Evolutionary conservation across 2,329 filamentous ascomycete genomes (phyloP).

Genomic region (Verticillium alfalfae): DNA sequence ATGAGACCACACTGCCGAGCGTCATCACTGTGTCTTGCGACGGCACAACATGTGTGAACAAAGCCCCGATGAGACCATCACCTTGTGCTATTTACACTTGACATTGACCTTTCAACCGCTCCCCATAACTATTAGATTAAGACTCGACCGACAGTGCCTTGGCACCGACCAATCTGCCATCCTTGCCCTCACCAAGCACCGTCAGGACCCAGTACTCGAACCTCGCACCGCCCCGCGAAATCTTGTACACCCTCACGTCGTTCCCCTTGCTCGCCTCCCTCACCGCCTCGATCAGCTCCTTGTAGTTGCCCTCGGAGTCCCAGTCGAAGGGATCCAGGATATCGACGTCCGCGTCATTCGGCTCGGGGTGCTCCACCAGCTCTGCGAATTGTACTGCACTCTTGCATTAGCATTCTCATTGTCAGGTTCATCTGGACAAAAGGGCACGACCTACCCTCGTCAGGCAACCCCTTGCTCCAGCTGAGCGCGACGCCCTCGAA

Average conservation of each 20-base stretch:
- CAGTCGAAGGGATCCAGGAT: constrained; percentile 67
- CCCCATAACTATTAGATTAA: constrained; percentile 20
- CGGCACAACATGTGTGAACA: too few relatives aligned
- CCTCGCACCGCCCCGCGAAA: constrained; percentile 57
- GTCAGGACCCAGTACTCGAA: constrained; percentile 78
- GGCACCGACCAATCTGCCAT: constrained; percentile 64
- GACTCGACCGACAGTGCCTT: constrained; percentile 76
- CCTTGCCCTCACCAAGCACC: constrained; percentile 48
- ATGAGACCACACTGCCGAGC: too few relatives aligned
- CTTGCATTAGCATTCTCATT: not conserved
- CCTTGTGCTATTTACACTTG: not conserved
- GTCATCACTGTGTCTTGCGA: too few relatives aligned
- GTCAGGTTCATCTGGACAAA: not conserved
- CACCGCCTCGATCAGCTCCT: constrained; percentile 62
- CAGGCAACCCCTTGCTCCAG: constrained; percentile 52
- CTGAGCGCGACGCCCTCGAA: constrained; percentile 71
- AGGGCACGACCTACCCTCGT: constrained; percentile 48
- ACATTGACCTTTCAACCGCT: not conserved
- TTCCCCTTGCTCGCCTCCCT: constrained; percentile 55
- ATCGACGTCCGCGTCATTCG: constrained; percentile 51
- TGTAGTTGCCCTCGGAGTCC: constrained; percentile 68
- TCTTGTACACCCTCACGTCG: constrained; percentile 70
- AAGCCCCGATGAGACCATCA: too few relatives aligned
- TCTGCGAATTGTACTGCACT: constrained; percentile 53
- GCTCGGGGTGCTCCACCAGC: constrained; percentile 55